Conservation (phyloP, 2,329 filamentous ascomycete genomes). For the Epichloe sp. region DNA sequence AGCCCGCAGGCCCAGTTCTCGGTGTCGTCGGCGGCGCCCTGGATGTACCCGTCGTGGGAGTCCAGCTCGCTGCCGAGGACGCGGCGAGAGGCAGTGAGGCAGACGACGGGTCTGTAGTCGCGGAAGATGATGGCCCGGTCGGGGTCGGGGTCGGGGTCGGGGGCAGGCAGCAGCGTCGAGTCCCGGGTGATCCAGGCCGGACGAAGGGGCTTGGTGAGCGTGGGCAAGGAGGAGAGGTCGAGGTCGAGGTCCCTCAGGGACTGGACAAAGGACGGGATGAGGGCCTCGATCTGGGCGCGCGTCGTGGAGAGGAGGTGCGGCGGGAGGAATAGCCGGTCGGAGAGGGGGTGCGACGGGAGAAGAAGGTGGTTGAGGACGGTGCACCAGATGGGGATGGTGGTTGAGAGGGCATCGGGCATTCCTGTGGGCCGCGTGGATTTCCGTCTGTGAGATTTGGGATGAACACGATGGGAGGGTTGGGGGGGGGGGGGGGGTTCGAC, state of each 20-base stretch:
- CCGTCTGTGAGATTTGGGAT: background rate
- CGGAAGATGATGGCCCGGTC: conserved; percentile 27
- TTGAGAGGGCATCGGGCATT: conserved; percentile 89
- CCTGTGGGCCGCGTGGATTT: conserved; percentile 25
- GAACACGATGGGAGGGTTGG: no score
- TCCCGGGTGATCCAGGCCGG: conserved; percentile 71
- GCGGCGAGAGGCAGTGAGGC: conserved; percentile 71
- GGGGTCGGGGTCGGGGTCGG: background rate
- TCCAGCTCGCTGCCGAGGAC: conserved; percentile 51
- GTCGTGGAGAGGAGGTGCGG: conserved; percentile 59
- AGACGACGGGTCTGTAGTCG: conserved; percentile 59
- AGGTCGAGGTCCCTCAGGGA: conserved; percentile 47
- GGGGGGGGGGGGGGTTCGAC: conserved; percentile 12
- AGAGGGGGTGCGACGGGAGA: conserved; percentile 44
- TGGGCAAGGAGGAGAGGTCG: conserved; percentile 39
- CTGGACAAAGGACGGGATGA: conserved; percentile 42
- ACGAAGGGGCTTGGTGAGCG: conserved; percentile 57
- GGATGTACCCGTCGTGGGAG: conserved; percentile 58
- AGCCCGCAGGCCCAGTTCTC: conserved; percentile 84
- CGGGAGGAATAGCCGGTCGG: conserved; percentile 53
- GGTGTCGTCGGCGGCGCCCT: conserved; percentile 88
- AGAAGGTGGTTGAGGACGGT: conserved; percentile 69
- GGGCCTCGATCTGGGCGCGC: conserved; percentile 59
- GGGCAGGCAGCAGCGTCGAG: conserved; percentile 28
- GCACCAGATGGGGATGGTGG: conserved; percentile 91